Evolutionary conservation across 2,329 filamentous ascomycete species (phyloP).

Genomic region (Monilinia aucupariae): DNA sequence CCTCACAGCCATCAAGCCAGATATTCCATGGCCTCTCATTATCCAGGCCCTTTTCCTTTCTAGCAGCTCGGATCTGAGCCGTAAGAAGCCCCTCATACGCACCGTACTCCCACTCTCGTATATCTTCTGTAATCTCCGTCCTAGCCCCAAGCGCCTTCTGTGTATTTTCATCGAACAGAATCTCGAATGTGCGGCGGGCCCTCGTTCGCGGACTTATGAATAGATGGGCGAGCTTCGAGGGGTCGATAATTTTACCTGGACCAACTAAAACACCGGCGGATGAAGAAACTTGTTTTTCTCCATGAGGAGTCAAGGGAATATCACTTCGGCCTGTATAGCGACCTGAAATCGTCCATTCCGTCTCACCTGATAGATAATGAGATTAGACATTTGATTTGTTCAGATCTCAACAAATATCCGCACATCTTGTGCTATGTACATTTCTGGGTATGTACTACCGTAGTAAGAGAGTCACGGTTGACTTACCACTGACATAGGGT

Average conservation of each 20-base stretch:
- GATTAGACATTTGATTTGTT: slow-evolving; percentile 16
- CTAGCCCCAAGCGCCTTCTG: slow-evolving; percentile 25
- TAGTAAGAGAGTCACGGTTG: not conserved
- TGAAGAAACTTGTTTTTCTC: slow-evolving; percentile 40
- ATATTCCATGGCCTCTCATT: slow-evolving; percentile 45
- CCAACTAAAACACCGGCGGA: slow-evolving; percentile 43
- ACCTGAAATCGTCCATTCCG: slow-evolving; percentile 45
- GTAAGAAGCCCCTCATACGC: slow-evolving; percentile 45
- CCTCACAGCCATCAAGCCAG: slow-evolving; percentile 48
- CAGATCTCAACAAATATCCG: no score
- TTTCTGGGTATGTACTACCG: not conserved
- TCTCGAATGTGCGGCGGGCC: slow-evolving; percentile 43
- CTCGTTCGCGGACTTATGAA: slow-evolving; percentile 44
- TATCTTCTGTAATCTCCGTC: slow-evolving; percentile 39
- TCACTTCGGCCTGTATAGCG: slow-evolving; percentile 42
- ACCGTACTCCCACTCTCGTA: slow-evolving; percentile 49
- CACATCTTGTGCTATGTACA: not conserved
- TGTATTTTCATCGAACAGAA: slow-evolving; percentile 38
- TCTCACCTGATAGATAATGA: slow-evolving; percentile 37
- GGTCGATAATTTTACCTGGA: slow-evolving; percentile 44
- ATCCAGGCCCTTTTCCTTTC: slow-evolving; percentile 40
- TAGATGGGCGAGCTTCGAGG: slow-evolving; percentile 40
- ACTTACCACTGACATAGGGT: slow-evolving; percentile 16
- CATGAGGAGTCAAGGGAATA: slow-evolving; percentile 38
- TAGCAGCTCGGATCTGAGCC: slow-evolving; percentile 40